phyloP scores from a whole-genome alignment of 2,329 filamentous ascomycete species.

The Salinomyces thailandicus region DNA sequence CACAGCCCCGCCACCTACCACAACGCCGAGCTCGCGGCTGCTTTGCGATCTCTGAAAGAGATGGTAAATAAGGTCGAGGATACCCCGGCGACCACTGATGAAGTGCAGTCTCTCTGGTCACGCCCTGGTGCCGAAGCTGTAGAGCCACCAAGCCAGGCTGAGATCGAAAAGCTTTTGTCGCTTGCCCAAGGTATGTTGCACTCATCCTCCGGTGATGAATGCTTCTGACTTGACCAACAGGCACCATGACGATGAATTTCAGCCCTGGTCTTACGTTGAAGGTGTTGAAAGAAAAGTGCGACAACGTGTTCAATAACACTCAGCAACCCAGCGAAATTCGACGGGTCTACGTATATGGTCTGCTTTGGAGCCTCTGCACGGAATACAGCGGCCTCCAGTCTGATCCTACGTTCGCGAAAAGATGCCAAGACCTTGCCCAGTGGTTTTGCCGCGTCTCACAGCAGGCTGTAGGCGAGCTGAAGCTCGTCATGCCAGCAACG shows the following conservation, averaged over 20 bases:
- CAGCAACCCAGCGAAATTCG: conserved; percentile 4
- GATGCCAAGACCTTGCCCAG: conserved; percentile 5
- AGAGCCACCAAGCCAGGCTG: not conserved
- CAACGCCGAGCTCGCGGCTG: conserved; percentile 6
- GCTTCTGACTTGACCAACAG: too few relatives aligned
- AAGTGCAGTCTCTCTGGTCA: conserved; percentile 2
- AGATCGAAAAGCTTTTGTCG: not conserved
- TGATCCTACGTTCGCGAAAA: conserved; percentile 4
- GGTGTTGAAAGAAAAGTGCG: conserved; percentile 4
- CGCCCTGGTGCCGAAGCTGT: not conserved
- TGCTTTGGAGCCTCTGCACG: conserved; percentile 8
- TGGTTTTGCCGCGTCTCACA: conserved; percentile 5
- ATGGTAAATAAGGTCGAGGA: conserved; percentile 9
- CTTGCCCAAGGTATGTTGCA: not conserved
- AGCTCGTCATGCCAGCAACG: conserved; percentile 8
- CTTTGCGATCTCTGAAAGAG: conserved; percentile 7
- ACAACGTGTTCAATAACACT: conserved; percentile 1
- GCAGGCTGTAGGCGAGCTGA: conserved; percentile 6
- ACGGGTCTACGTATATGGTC: conserved; percentile 6
- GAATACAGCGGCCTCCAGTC: conserved; percentile 5
- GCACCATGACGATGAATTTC: conserved; percentile 8
- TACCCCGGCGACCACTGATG: conserved; percentile 5
- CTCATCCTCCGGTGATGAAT: not conserved
- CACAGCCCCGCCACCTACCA: conserved; percentile 6
- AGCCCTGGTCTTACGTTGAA: conserved; percentile 6